Percentiles rank a stretch among this genome's conserved stretches.
Conservation (phyloP, 495 filamentous ascomycete genomes). For the Apiosordaria backusii region DNA sequence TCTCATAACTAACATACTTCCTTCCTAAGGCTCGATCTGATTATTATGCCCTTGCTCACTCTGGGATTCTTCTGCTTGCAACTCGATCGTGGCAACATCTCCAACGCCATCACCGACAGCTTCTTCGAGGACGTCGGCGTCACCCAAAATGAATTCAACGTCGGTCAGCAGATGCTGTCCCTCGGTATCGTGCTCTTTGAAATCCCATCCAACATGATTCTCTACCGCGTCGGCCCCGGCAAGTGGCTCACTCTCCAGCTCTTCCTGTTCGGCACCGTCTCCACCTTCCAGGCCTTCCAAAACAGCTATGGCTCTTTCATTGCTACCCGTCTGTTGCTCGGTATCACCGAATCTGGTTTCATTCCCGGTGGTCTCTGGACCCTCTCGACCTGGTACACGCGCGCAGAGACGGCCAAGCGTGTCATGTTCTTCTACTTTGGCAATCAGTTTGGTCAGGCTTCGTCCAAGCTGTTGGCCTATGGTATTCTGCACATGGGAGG, state of each 20-base stretch:
- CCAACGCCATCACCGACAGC: conserved; percentile 32
- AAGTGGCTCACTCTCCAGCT: conserved; percentile 58
- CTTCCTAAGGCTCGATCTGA: conserved; percentile 39
- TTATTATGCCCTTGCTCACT: conserved; percentile 48
- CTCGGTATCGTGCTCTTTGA: conserved; percentile 57
- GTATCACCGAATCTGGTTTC: conserved; percentile 53
- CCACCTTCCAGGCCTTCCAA: conserved; percentile 58
- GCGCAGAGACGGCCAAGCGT: conserved; percentile 52
- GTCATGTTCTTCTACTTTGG: conserved; percentile 58
- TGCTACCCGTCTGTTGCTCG: conserved; percentile 52
- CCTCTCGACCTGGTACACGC: conserved; percentile 60
- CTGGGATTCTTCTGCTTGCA: conserved; percentile 56
- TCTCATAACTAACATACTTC: conserved; percentile 24
- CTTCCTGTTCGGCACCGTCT: conserved; percentile 55
- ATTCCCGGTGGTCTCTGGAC: conserved; percentile 60
- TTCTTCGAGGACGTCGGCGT: conserved; percentile 53
- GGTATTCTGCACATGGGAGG: conserved; percentile 43
- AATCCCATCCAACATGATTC: conserved; percentile 56
- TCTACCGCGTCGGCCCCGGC: conserved; percentile 56
- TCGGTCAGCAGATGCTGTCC: conserved; percentile 54
- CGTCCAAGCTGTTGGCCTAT: conserved; percentile 36
- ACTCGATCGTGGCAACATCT: conserved; percentile 32
- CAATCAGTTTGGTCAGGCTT: conserved; percentile 49
- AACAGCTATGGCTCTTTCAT: conserved; percentile 48
- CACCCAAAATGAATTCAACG: conserved; percentile 55